Evolutionary conservation across 805 yeast genomes (phyloP).

Genomic region (Cyberlindnera maclurae): DNA sequence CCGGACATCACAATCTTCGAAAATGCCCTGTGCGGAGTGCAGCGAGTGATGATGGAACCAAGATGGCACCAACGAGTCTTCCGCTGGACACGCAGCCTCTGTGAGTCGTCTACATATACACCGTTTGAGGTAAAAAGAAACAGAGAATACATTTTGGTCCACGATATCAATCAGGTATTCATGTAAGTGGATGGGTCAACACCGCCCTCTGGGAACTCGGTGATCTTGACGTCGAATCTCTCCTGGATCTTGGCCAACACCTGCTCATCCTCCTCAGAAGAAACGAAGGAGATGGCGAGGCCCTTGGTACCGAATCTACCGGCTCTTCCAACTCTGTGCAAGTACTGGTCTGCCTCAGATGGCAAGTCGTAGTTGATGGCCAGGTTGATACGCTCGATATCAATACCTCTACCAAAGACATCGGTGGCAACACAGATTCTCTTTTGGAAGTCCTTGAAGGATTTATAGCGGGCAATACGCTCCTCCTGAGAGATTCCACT

Average conservation of each 20-base stretch:
- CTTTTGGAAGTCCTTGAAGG: constrained; percentile 95
- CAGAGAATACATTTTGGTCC: not conserved
- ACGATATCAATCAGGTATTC: constrained; percentile 56
- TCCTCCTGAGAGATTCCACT: constrained; percentile 95
- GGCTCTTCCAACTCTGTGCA: constrained; percentile 99
- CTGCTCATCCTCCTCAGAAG: constrained; percentile 81
- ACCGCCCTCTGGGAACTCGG: constrained; percentile 96
- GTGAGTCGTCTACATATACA: no score
- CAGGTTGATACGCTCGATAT: constrained; percentile 95
- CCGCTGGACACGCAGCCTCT: no score
- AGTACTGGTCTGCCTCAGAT: constrained; percentile 92
- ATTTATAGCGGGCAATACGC: constrained; percentile 93
- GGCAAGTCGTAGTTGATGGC: constrained; percentile 98
- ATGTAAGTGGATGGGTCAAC: constrained; percentile 96
- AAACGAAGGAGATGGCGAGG: constrained; percentile 85
- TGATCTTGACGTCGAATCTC: constrained; percentile 91
- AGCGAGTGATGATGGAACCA: no score
- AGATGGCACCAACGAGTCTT: no score
- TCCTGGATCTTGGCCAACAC: constrained; percentile 90
- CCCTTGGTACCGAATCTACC: constrained; percentile 99
- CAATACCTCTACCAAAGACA: constrained; percentile 99
- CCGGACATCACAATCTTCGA: not conserved
- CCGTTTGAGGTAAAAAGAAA: no score
- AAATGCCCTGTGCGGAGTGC: no score
- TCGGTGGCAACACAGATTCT: constrained; percentile 98